Evolutionary conservation across 768 basidiomycete genomes (phyloP).

Genomic region (Hygrophoropsis aurantiaca): DNA sequence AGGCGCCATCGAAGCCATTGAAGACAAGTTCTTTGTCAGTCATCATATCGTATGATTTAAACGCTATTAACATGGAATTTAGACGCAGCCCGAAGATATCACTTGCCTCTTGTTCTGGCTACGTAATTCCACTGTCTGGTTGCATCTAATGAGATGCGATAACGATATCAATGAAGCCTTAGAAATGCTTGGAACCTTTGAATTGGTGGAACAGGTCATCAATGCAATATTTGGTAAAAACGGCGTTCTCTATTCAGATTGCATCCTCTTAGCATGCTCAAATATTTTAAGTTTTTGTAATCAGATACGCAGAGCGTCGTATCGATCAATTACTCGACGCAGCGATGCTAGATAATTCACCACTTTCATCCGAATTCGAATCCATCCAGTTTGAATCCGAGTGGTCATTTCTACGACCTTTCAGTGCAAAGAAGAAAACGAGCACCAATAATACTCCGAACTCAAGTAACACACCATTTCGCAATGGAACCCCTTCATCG

Average conservation of each 20-base stretch:
- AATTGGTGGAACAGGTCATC: constrained; percentile 86
- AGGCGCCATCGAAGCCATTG: constrained; percentile 88
- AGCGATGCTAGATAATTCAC: constrained; percentile 78
- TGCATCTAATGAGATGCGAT: constrained; percentile 90
- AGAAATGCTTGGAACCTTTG: constrained; percentile 80
- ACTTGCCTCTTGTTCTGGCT: constrained; percentile 91
- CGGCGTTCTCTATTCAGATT: constrained; percentile 12
- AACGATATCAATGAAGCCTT: constrained; percentile 75
- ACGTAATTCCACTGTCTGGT: constrained; percentile 86
- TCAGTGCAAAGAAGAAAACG: constrained; percentile 60
- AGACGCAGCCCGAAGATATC: constrained; percentile 85
- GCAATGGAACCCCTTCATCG: constrained; percentile 40
- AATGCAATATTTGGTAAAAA: constrained; percentile 96
- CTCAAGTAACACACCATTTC: constrained; percentile 27
- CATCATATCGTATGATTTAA: constrained; percentile 4
- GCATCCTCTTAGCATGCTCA: constrained; percentile 4
- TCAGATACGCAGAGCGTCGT: constrained; percentile 84
- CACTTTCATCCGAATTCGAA: constrained; percentile 76
- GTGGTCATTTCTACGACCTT: constrained; percentile 86
- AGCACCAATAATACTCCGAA: constrained; percentile 21
- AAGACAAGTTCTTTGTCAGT: constrained; percentile 89
- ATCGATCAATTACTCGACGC: constrained; percentile 86
- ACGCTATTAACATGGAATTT: constrained; percentile 12
- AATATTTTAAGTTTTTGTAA: constrained; percentile 76
- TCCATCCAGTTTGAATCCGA: constrained; percentile 93